Conservation (phyloP, 257 asterid species). For the Striga asiatica region DNA sequence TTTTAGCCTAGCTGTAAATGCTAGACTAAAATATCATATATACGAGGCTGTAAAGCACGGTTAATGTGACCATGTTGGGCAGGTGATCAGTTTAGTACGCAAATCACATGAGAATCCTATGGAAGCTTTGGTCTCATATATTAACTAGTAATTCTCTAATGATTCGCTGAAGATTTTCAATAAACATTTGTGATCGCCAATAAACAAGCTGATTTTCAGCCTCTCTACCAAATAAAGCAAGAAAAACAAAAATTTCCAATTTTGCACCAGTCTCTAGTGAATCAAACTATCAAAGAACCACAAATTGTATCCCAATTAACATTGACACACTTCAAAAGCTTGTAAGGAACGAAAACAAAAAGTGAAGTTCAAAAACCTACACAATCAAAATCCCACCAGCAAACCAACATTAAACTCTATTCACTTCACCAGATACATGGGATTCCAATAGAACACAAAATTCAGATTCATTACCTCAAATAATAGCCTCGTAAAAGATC, state of each 20-base stretch:
- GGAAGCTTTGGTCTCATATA: neutral
- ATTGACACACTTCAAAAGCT: slow-evolving; percentile 7
- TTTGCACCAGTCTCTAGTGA: slow-evolving; percentile 4
- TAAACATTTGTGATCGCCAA: neutral
- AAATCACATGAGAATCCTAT: neutral
- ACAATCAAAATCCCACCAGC: slow-evolving; percentile 4
- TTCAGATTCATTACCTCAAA: slow-evolving; percentile 25
- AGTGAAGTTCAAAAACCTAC: neutral
- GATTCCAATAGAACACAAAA: slow-evolving; percentile 9
- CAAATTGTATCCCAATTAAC: slow-evolving; percentile 2
- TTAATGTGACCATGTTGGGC: too few species aligned
- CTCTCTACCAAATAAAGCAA: slow-evolving; percentile 11
- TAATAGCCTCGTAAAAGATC: slow-evolving; percentile 9
- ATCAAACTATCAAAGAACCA: neutral
- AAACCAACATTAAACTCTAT: neutral
- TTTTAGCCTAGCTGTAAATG: too few species aligned
- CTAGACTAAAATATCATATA: too few species aligned
- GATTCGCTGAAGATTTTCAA: slow-evolving; percentile 3
- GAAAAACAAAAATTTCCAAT: slow-evolving; percentile 9
- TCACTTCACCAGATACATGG: neutral
- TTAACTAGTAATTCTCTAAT: neutral
- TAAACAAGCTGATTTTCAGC: slow-evolving; percentile 3
- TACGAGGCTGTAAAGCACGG: too few species aligned
- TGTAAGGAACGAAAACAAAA: slow-evolving; percentile 8
- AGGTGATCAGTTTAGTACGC: too few species aligned